These are phyloP conservation scores for Hemerocallis citrina DNA, from an alignment of 106 monocot genomes.

Conservation along the genomic window DNA sequence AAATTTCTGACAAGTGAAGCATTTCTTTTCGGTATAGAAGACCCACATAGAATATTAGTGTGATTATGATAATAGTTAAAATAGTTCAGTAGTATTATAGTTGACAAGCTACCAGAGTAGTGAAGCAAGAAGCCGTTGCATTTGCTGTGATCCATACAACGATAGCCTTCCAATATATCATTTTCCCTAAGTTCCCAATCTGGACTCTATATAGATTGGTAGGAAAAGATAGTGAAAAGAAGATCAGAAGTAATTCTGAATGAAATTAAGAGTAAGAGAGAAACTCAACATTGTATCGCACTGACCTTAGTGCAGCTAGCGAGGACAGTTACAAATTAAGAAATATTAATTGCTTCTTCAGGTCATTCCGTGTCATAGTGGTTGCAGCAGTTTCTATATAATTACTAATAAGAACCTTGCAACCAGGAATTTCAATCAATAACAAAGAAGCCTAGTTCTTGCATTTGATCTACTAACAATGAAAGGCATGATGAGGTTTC, in stretches of 20 bases:
- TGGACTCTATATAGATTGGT: slow-evolving; percentile 16
- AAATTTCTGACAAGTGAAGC: slow-evolving; percentile 62
- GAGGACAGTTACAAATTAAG: slow-evolving; percentile 64
- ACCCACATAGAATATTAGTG: background rate
- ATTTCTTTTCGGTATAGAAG: slow-evolving; percentile 29
- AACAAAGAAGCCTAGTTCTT: too few relatives aligned
- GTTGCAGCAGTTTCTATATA: slow-evolving; percentile 92
- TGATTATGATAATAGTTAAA: background rate
- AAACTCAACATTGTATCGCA: background rate
- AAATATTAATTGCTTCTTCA: slow-evolving; percentile 79
- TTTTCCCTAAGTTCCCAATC: slow-evolving; percentile 31
- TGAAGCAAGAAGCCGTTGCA: slow-evolving; percentile 61
- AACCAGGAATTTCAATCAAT: background rate
- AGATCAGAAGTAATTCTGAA: background rate
- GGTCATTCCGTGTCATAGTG: slow-evolving; percentile 45
- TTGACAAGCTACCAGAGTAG: slow-evolving; percentile 29
- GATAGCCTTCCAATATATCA: slow-evolving; percentile 53
- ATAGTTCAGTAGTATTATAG: background rate
- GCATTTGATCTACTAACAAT: too few relatives aligned
- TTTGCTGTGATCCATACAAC: slow-evolving; percentile 51
- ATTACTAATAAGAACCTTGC: slow-evolving; percentile 75
- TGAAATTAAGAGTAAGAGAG: background rate
- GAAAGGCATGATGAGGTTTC: background rate
- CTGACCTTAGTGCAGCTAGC: slow-evolving; percentile 46
- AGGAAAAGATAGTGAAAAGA: background rate